phyloP scores from a whole-genome alignment of 2,329 filamentous ascomycete genomes.

The Neurospora sp. region DNA sequence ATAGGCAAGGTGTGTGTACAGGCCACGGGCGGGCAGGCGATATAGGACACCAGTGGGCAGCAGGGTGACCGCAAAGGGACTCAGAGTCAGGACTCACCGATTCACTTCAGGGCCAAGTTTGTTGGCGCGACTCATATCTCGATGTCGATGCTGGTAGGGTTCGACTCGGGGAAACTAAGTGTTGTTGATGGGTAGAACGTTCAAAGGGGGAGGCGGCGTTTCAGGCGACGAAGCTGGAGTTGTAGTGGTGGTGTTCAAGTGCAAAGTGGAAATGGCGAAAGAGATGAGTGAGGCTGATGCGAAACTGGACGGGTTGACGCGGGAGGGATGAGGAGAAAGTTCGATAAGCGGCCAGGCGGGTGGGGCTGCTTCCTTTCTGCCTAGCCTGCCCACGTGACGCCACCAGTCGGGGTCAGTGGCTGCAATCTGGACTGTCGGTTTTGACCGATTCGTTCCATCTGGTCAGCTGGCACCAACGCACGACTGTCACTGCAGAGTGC shows the following conservation, averaged over 20 bases:
- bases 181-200: conserved; percentile 13
- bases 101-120: conserved; percentile 99
- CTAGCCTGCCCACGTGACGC: conserved; percentile 17
- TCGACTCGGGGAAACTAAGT: conserved; percentile 14
- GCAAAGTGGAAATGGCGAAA: conserved; percentile 5
- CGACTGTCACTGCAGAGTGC: neutral
- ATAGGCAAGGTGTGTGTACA: conserved; percentile 1
- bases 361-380: conserved; percentile 11
- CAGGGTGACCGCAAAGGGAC: conserved; percentile 27
- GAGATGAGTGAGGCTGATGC: conserved; percentile 13
- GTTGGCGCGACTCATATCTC: conserved; percentile 90
- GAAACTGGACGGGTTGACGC: conserved; percentile 14
- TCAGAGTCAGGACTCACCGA: conserved; percentile 53
- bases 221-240: conserved; percentile 6
- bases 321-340: conserved; percentile 20
- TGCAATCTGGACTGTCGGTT: neutral
- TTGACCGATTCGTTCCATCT: neutral
- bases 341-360: conserved; percentile 10
- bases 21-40: conserved; percentile 18
- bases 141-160: conserved; percentile 26
- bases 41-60: conserved; percentile 13
- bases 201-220: neutral
- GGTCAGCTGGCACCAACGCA: neutral
- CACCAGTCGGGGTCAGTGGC: neutral
- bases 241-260: conserved; percentile 8